A percentile compares a stretch with the other conserved stretches of the same genome.
Conservation (phyloP, 192 early-diverging fungal species). For the Backusella parvicylindrica region DNA sequence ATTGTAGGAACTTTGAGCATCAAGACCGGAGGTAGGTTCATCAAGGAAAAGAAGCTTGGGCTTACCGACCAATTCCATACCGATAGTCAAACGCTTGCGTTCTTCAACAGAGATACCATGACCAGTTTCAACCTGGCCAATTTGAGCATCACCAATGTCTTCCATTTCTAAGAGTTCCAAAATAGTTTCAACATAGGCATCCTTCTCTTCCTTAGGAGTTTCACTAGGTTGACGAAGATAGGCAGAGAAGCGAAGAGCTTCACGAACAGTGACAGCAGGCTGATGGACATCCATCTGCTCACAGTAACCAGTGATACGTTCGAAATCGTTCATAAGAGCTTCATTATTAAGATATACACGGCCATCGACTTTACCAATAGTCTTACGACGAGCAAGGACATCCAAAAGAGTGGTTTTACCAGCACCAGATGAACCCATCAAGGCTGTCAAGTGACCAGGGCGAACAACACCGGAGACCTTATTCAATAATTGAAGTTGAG, state of each 20-base stretch:
- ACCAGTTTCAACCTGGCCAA: conserved; percentile 45
- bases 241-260: conserved; percentile 82
- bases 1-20: conserved; percentile 77
- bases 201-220: conserved; percentile 48
- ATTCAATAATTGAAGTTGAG: conserved; percentile 63
- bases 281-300: conserved; percentile 91
- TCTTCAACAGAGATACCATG: conserved; percentile 82
- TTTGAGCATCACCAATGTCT: conserved; percentile 54
- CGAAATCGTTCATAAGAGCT: conserved; percentile 47
- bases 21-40: conserved; percentile 71
- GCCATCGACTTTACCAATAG: conserved; percentile 59
- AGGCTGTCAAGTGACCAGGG: conserved; percentile 77
- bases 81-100: conserved; percentile 80
- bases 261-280: conserved; percentile 86
- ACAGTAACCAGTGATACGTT: conserved; percentile 70
- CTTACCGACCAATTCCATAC: conserved; percentile 77
- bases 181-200: conserved; percentile 48
- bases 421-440: conserved; percentile 93
- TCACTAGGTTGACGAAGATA: conserved; percentile 64
- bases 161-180: conserved; percentile 55
- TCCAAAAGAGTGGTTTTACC: conserved; percentile 82
- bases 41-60: conserved; percentile 78
- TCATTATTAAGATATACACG: conserved; percentile 55
- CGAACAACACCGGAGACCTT: conserved; percentile 65
- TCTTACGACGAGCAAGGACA: conserved; percentile 76